Evolutionary conservation across 306 rosid genomes (phyloP), one percentile per base, ranked within the genome.

Genomic region (Comarum palustre): DNA sequence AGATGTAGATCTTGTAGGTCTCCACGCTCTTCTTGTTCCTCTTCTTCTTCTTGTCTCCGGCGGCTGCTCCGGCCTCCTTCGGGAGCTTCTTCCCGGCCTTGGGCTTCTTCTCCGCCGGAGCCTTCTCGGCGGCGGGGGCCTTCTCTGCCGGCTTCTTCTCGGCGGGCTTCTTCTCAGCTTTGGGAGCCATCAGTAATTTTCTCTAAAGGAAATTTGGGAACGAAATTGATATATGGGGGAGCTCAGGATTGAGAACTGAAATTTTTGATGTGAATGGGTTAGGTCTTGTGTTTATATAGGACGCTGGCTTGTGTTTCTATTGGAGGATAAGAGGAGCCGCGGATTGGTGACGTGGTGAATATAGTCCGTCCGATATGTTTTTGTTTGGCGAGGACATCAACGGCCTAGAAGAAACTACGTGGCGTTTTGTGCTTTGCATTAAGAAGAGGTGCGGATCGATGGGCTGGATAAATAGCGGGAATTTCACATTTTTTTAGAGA

Each of bases 31-130:
- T 90, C 88, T 90, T 90, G 58, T 32, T 16, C 5, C 79, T 82
- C 91, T 88, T 90, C 80, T 88, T 90, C 84, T 88, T 90, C 84
- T 90, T 90, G 45, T 88, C 96, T 4, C 77, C 77, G 19, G 72
- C 81, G 2, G 76, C 57, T 4, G 85, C 84, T 2, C 82, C 82
- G 15, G 86, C 88, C 4, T 90, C 96, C 81, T 90, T 90, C 0
- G 96, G 69, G 0, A 90, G 87, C 80, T 90, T 90, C 87, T 90
- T 90, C 13, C 90, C 96, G 0, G 90, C 96, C 82, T 90, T 90
- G 2, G 87, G 96, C 69, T 87, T 90, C 77, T 87, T 90, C 88
- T 90, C 96, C 0, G 90, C 89, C 0, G 84, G 76, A 1, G 86
- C 84, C 11, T 84, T 84, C 81, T 84, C 87, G 0, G 84, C 84